A percentile compares a stretch with the other conserved stretches of the same genome.
Conservation (phyloP, 108 stramenopile genomes). For the Pseudonitzschia multiseries region DNA sequence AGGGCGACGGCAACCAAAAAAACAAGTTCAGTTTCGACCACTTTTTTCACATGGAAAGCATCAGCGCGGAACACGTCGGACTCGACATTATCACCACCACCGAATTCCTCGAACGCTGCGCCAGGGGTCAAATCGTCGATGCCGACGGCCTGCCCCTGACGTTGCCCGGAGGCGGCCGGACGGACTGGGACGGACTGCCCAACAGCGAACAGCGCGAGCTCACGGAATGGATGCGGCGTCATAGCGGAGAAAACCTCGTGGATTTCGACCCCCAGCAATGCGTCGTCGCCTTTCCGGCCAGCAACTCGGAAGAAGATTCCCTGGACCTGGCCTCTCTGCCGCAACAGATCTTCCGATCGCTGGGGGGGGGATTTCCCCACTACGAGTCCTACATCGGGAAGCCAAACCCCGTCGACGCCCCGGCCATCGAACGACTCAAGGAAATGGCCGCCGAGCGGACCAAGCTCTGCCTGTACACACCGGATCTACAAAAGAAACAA, state of each 20-base stretch:
- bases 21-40: constrained; percentile 76
- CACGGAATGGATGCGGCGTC: constrained; percentile 38
- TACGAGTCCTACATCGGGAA: constrained; percentile 28
- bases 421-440: constrained; percentile 51
- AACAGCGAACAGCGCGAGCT: constrained; percentile 20
- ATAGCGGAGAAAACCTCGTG: constrained; percentile 16
- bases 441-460: constrained; percentile 51
- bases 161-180: constrained; percentile 69
- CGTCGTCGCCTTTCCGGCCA: constrained; percentile 19
- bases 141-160: constrained; percentile 39
- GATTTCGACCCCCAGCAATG: constrained; percentile 13
- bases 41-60: constrained; percentile 68
- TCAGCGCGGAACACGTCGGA: constrained; percentile 63
- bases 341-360: neutral
- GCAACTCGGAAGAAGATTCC: constrained; percentile 2
- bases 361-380: neutral
- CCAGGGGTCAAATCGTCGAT: constrained; percentile 53
- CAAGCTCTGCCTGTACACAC: constrained; percentile 59
- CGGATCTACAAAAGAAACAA: constrained; percentile 43
- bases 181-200: constrained; percentile 53
- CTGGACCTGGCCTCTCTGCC: constrained; percentile 3
- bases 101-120: constrained; percentile 76
- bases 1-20: constrained; percentile 63
- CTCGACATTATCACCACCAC: constrained; percentile 75
- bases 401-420: constrained; percentile 36